phyloP scores from a whole-genome alignment of 2,329 filamentous ascomycete species.

The Rutstroemia sp. region DNA sequence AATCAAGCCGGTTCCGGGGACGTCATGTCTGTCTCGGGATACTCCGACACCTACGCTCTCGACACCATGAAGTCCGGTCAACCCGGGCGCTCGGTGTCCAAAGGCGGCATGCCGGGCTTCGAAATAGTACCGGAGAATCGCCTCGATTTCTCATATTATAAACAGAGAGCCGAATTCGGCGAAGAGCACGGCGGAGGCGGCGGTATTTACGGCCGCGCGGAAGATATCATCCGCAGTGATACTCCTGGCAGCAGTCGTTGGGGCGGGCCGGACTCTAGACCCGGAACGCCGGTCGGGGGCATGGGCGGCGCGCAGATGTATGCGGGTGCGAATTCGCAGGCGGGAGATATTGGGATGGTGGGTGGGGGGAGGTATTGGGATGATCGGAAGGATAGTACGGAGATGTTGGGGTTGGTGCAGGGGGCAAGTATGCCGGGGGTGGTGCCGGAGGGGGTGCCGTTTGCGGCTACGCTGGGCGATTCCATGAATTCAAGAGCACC shows the following conservation, averaged over 20 bases:
- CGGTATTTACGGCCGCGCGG: conserved; percentile 50
- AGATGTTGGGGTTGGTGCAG: background rate
- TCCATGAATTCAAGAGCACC: conserved; percentile 32
- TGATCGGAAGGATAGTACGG: background rate
- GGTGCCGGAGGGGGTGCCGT: background rate
- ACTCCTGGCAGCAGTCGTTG: conserved; percentile 21
- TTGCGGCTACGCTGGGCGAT: background rate
- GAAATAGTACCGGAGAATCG: conserved; percentile 87
- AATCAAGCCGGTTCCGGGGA: conserved; percentile 52
- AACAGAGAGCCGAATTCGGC: conserved; percentile 79
- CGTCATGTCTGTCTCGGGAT: conserved; percentile 55
- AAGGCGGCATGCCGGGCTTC: conserved; percentile 56
- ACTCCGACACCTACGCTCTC: conserved; percentile 76
- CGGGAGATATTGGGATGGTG: background rate
- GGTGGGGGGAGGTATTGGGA: background rate
- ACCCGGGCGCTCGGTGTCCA: conserved; percentile 33
- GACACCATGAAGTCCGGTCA: conserved; percentile 60
- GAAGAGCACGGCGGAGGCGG: conserved; percentile 76
- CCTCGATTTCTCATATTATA: conserved; percentile 84
- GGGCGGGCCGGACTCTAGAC: conserved; percentile 17
- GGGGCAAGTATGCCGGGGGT: background rate
- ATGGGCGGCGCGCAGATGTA: background rate
- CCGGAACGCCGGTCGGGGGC: conserved; percentile 16
- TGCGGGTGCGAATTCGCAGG: background rate
- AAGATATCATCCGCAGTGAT: conserved; percentile 42